Conservation (phyloP, 2,329 filamentous ascomycete genomes). For the Clonostachys sp. region DNA sequence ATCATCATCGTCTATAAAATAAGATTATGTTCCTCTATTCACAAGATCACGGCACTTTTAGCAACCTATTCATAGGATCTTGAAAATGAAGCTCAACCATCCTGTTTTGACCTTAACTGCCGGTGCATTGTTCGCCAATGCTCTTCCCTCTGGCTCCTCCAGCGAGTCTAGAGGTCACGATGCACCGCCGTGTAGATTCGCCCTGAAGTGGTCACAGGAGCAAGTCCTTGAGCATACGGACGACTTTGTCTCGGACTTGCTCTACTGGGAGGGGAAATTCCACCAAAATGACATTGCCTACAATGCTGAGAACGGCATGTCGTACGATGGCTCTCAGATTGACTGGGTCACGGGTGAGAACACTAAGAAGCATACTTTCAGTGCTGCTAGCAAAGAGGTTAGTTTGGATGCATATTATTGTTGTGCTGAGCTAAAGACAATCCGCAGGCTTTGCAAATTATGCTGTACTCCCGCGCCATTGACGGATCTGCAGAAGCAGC, state of each 20-base stretch:
- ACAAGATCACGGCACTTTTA: too few species aligned
- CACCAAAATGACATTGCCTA: conserved; percentile 33
- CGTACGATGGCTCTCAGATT: conserved; percentile 31
- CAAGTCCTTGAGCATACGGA: conserved; percentile 18
- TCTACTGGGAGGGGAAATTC: conserved; percentile 39
- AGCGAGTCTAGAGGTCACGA: conserved; percentile 3
- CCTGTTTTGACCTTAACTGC: background rate
- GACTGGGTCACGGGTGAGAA: conserved; percentile 27
- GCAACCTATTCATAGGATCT: background rate
- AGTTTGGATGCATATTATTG: background rate
- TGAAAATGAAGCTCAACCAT: conserved; percentile 1
- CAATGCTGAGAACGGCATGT: conserved; percentile 33
- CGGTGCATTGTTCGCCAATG: background rate
- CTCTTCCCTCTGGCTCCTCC: background rate
- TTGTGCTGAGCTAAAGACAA: background rate
- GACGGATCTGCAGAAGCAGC: conserved; percentile 28
- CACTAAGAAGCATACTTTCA: conserved; percentile 28
- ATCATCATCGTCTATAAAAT: too few species aligned
- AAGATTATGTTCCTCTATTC: too few species aligned
- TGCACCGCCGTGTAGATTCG: conserved; percentile 21
- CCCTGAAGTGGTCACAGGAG: conserved; percentile 17
- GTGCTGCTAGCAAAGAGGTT: conserved; percentile 29
- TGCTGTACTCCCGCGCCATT: conserved; percentile 34
- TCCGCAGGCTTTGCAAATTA: conserved; percentile 32
- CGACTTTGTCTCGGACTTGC: conserved; percentile 25